These are phyloP conservation scores for Aspergillus wentii DNA, from an alignment of 495 filamentous ascomycete genomes.

Conservation along the genomic window DNA sequence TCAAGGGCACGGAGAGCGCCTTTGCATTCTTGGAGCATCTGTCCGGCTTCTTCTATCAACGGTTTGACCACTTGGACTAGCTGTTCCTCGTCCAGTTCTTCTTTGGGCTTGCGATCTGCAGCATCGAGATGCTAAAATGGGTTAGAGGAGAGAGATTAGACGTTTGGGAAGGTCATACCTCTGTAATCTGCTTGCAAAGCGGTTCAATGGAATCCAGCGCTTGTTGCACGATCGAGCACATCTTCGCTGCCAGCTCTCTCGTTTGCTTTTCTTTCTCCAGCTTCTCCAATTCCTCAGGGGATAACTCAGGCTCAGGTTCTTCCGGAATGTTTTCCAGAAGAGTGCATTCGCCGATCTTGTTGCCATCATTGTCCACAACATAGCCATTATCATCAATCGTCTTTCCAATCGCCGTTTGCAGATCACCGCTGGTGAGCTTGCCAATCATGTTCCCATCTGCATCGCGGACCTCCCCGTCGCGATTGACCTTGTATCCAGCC, in stretches of 20 bases:
- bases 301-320: slow-evolving; percentile 39
- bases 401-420: slow-evolving; percentile 61
- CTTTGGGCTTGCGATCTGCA: slow-evolving; percentile 70
- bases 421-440: slow-evolving; percentile 63
- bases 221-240: slow-evolving; percentile 64
- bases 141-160: background rate
- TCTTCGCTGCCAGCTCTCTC: slow-evolving; percentile 64
- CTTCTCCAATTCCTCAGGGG: slow-evolving; percentile 36
- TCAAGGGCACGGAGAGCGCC: slow-evolving; percentile 79
- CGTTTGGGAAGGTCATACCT: slow-evolving; percentile 45
- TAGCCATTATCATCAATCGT: slow-evolving; percentile 76
- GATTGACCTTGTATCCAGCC: slow-evolving; percentile 70
- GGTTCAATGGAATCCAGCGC: slow-evolving; percentile 75
- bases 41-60: slow-evolving; percentile 71
- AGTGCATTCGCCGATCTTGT: slow-evolving; percentile 68
- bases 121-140: slow-evolving; percentile 60
- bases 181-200: slow-evolving; percentile 73
- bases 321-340: slow-evolving; percentile 70
- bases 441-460: slow-evolving; percentile 71
- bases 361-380: slow-evolving; percentile 68
- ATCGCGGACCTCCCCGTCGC: slow-evolving; percentile 70
- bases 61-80: slow-evolving; percentile 76
- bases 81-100: slow-evolving; percentile 79
- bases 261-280: slow-evolving; percentile 49
- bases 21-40: slow-evolving; percentile 75